Evolutionary conservation across 2,329 filamentous ascomycete genomes (phyloP), one percentile per base, ranked within the genome.

Genomic region (Arthrocladium fulminans): DNA sequence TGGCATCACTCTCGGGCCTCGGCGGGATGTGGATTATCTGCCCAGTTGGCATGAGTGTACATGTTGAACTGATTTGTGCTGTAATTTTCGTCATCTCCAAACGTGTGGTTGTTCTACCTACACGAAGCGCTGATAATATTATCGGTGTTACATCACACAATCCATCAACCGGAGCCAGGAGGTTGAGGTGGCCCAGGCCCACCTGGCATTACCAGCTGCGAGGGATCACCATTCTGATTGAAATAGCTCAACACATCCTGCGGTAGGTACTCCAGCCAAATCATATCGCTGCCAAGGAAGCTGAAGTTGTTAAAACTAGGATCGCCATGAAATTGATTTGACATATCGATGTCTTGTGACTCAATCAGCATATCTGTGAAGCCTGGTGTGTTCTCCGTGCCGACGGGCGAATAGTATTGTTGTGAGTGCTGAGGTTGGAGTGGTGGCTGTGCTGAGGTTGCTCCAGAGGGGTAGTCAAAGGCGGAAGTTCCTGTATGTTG

Each of bases 231-330:
- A 7, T 10, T 41, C 17, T 41, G 39, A 24, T 13, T 41, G 52
- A 71, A 80, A 46, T 79, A 73, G 25, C 72, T 74, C 32, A 84
- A 59, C 51, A 85, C 74, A 59, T 86, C 81, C 20, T 75, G 75
- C 0, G 84, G 83, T 5, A 88, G 67, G 51, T 85, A 86, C 57
- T 87, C 84, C 9, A 88, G 69, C 83, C 84, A 89, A 72, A 84
- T 79, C 65, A 86, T 77, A 37, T 86, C 83, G 13, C 80, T 76
- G 1, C 79, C 81, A 23, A 62, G 64, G 23, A 68, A 65, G 8
- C 59, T 50, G 24, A 70, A 68, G 22, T 48, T 49, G 27, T 53
- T 41, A 6, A 30, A 45, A 23, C 13, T 13, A 3, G 19, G 15
- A n/a, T 41, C 20, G 12, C 22, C 39, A n/a, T 53, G 48, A 20